Conservation (phyloP, 176 grass and related monocot species). For the Aegilops speltoides region DNA sequence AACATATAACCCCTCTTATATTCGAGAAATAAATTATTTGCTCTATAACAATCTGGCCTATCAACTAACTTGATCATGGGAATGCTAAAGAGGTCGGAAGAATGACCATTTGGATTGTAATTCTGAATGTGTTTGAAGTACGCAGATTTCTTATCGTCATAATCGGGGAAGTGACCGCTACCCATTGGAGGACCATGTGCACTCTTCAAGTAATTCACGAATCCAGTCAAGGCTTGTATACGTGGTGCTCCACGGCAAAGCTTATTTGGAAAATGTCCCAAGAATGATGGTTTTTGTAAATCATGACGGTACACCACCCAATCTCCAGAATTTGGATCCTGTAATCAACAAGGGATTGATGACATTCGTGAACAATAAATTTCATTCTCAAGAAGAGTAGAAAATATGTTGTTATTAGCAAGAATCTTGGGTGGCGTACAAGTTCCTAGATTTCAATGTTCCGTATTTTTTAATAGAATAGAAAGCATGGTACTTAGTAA, state of each 20-base stretch:
- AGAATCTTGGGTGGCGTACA: neutral
- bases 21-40: neutral
- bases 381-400: neutral
- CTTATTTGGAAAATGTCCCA: slow-evolving; percentile 15
- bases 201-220: neutral
- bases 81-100: neutral
- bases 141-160: slow-evolving; percentile 17
- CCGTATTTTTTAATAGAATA: neutral
- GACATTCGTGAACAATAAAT: neutral
- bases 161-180: slow-evolving; percentile 24
- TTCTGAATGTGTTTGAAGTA: slow-evolving; percentile 22
- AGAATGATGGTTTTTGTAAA: neutral
- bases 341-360: neutral
- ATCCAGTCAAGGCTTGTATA: slow-evolving; percentile 8
- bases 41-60: neutral
- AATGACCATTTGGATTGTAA: neutral
- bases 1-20: neutral
- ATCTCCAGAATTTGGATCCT: slow-evolving; percentile 38
- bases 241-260: neutral
- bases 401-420: neutral
- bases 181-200: slow-evolving; percentile 36
- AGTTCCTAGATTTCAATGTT: neutral
- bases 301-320: slow-evolving; percentile 46
- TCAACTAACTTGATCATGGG: neutral
- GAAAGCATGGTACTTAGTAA: neutral